These are phyloP conservation scores for Meripilus lineatus DNA, from an alignment of 1,284 basidiomycete genomes.

Conservation along the genomic window DNA sequence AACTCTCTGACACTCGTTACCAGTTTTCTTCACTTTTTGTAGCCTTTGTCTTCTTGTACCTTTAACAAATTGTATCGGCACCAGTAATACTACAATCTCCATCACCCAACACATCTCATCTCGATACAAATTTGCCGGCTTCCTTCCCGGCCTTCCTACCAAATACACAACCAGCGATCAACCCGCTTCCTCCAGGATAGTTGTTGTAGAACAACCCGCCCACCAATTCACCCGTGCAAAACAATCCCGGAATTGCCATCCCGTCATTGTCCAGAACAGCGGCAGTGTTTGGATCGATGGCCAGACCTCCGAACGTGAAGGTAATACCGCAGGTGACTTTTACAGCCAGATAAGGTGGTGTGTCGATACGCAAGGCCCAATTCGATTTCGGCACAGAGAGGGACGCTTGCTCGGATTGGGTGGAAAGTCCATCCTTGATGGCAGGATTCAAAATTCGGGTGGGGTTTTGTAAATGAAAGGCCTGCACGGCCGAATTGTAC, in stretches of 20 bases:
- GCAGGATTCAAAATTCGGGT: conserved; percentile 49
- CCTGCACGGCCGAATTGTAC: conserved; percentile 47
- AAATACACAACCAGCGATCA: conserved; percentile 65
- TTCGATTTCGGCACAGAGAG: conserved; percentile 44
- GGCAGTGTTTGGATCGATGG: conserved; percentile 49
- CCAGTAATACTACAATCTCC: too few species aligned
- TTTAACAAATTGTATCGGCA: too few species aligned
- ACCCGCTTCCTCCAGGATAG: conserved; percentile 65
- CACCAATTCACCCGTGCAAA: conserved; percentile 63
- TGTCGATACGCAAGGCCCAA: conserved; percentile 53
- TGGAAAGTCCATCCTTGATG: conserved; percentile 57
- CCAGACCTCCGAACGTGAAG: conserved; percentile 66
- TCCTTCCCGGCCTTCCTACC: conserved; percentile 52
- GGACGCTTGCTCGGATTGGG: conserved; percentile 30
- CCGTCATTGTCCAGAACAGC: conserved; percentile 41
- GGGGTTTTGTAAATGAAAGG: conserved; percentile 32
- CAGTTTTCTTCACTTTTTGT: neutral
- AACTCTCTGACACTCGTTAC: too few species aligned
- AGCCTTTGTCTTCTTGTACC: neutral
- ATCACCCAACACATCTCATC: too few species aligned
- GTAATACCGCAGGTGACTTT: conserved; percentile 66
- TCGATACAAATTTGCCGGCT: conserved; percentile 37
- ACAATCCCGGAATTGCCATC: conserved; percentile 45
- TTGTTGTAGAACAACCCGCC: conserved; percentile 58
- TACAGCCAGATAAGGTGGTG: conserved; percentile 55